Percentiles rank a stretch among this genome's conserved stretches.
These are phyloP conservation scores for Candida smagusa DNA, from an alignment of 1,139 yeast species.

Conservation along the genomic window DNA sequence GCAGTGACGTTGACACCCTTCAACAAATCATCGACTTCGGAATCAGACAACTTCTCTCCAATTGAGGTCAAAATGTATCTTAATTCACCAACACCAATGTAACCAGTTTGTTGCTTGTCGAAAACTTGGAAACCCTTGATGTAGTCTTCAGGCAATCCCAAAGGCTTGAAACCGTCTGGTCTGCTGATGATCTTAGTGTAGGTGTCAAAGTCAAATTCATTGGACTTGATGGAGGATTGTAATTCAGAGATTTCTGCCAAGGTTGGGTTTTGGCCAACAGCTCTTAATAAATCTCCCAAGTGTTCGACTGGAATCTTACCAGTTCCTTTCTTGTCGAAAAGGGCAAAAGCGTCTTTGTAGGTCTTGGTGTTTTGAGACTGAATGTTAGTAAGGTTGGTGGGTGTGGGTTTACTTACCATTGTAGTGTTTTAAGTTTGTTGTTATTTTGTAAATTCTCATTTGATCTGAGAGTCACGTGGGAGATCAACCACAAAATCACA, in stretches of 20 bases:
- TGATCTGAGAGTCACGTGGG: conserved; percentile 2
- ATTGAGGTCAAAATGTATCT: conserved; percentile 92
- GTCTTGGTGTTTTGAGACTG: conserved; percentile 60
- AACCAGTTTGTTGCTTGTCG: conserved; percentile 93
- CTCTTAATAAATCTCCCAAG: conserved; percentile 90
- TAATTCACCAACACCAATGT: conserved; percentile 95
- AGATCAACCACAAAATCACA: too few relatives aligned
- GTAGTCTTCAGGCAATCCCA: conserved; percentile 95
- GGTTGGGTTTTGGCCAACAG: conserved; percentile 98
- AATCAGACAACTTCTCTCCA: conserved; percentile 87
- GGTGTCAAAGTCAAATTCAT: conserved; percentile 68
- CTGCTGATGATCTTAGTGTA: conserved; percentile 77
- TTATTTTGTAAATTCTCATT: background rate
- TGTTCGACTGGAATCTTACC: conserved; percentile 88
- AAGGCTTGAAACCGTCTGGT: conserved; percentile 85
- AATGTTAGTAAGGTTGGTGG: conserved; percentile 7
- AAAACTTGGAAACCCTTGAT: conserved; percentile 97
- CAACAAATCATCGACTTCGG: conserved; percentile 91
- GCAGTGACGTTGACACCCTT: conserved; percentile 93
- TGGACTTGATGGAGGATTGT: conserved; percentile 46
- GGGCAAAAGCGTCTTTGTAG: conserved; percentile 94
- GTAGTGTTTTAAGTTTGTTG: background rate
- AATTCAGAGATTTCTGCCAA: conserved; percentile 80
- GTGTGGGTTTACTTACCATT: conserved; percentile 4
- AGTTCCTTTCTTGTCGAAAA: conserved; percentile 94